Evolutionary conservation across 768 basidiomycete species (phyloP).

Genomic region (Lentinula edodes): DNA sequence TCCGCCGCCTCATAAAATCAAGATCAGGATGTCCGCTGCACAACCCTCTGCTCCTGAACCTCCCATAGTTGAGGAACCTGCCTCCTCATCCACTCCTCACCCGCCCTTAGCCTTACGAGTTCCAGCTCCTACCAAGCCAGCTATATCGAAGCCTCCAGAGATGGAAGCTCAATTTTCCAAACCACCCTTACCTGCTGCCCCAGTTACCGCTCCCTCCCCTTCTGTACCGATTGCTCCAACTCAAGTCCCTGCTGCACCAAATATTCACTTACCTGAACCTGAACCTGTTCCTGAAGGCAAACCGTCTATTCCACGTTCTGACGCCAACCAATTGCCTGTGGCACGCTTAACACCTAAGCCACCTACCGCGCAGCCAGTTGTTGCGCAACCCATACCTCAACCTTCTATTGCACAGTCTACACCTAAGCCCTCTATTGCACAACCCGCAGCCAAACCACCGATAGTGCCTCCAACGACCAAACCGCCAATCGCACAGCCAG

Average conservation of each 20-base stretch:
- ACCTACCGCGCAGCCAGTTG: not conserved
- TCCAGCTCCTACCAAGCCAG: slow-evolving; percentile 13
- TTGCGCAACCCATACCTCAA: not conserved
- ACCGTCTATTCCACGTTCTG: not conserved
- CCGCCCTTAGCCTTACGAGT: slow-evolving; percentile 4
- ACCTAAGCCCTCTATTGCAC: not conserved
- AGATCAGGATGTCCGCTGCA: slow-evolving; percentile 73
- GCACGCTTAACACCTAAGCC: not conserved
- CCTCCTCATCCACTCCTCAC: not conserved
- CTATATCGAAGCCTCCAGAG: slow-evolving; percentile 18
- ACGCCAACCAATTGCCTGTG: not conserved
- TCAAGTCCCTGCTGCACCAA: slow-evolving; percentile 15
- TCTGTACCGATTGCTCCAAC: slow-evolving; percentile 21
- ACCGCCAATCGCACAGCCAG: not conserved
- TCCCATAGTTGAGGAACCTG: slow-evolving; percentile 10
- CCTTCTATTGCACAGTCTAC: not conserved
- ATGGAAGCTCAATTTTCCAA: slow-evolving; percentile 14
- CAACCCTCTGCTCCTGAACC: slow-evolving; percentile 24
- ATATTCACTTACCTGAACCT: not conserved
- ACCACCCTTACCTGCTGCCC: slow-evolving; percentile 10
- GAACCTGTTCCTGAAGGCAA: not conserved
- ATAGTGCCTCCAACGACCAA: not conserved
- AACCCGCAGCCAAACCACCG: not conserved
- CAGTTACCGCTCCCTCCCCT: slow-evolving; percentile 16
- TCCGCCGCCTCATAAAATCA: slow-evolving; percentile 36